Evolutionary conservation across 2,329 filamentous ascomycete genomes (phyloP).

Genomic region (Byssothecium circinans): DNA sequence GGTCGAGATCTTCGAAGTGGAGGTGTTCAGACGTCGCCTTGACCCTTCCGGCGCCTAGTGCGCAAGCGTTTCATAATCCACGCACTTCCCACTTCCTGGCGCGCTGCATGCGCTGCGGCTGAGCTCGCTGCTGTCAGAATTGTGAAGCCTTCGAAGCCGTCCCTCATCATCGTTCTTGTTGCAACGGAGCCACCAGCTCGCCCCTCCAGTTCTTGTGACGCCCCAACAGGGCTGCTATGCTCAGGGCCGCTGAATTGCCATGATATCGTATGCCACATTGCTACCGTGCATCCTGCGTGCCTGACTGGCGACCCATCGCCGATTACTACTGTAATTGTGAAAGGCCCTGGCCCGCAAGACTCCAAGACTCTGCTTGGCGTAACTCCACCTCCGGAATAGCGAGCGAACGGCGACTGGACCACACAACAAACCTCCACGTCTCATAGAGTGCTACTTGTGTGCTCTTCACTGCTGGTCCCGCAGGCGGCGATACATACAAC

Average conservation of each 20-base stretch:
- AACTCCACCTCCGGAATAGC: background rate
- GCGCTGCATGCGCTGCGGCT: background rate
- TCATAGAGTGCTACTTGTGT: background rate
- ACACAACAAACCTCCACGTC: background rate
- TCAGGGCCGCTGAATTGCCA: too few relatives aligned
- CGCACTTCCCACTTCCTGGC: background rate
- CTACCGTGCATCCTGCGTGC: background rate
- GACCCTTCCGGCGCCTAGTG: slow-evolving; percentile 1
- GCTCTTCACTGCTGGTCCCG: background rate
- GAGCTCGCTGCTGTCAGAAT: background rate
- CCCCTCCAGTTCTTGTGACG: too few relatives aligned
- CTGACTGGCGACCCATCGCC: too few relatives aligned
- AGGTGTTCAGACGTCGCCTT: background rate
- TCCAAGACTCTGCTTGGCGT: background rate
- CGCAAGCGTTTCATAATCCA: slow-evolving; percentile 3
- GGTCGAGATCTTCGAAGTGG: slow-evolving; percentile 7
- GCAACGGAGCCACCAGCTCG: background rate
- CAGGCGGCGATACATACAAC: background rate
- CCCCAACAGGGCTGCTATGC: too few relatives aligned
- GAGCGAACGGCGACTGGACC: background rate
- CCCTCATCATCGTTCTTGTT: background rate
- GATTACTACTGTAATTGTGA: background rate
- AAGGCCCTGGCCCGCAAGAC: background rate
- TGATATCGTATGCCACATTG: background rate
- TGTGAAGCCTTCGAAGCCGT: background rate